These are phyloP conservation scores for Acidiella bohemica DNA, from an alignment of 495 filamentous ascomycete species.

Conservation along the genomic window DNA sequence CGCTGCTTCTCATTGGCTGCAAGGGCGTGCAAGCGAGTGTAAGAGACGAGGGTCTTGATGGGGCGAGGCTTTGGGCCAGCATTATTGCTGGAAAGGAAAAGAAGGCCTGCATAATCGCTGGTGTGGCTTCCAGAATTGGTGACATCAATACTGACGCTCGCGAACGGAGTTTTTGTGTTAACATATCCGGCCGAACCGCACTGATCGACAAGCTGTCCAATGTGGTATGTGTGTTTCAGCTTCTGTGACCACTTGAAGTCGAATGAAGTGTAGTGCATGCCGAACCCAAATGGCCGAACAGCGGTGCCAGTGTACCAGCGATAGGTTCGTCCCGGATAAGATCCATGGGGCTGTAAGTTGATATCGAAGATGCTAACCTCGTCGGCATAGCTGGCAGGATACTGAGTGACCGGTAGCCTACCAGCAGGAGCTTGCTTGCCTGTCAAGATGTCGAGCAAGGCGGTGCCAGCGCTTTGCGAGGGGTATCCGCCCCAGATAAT, in stretches of 20 bases:
- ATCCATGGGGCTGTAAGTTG: conserved; percentile 35
- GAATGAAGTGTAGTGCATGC: conserved; percentile 41
- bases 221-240: not conserved
- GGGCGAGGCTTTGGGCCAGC: conserved; percentile 47
- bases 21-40: conserved; percentile 39
- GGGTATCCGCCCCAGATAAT: conserved; percentile 47
- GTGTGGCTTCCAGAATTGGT: conserved; percentile 40
- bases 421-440: conserved; percentile 43
- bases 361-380: conserved; percentile 44
- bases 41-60: conserved; percentile 50
- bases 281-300: conserved; percentile 45
- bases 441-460: conserved; percentile 41
- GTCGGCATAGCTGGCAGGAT: conserved; percentile 40
- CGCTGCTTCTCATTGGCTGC: conserved; percentile 27
- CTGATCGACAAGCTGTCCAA: not conserved
- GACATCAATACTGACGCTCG: conserved; percentile 14
- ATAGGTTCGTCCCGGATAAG: conserved; percentile 28
- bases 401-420: conserved; percentile 43
- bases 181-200: not conserved
- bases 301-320: conserved; percentile 39
- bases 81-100: conserved; percentile 34
- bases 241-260: conserved; percentile 1
- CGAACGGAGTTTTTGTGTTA: conserved; percentile 1
- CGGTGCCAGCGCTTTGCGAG: conserved; percentile 44
- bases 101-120: conserved; percentile 48